Conservation (phyloP, 805 yeast species). For the Maudiozyma serrabonitensis region DNA sequence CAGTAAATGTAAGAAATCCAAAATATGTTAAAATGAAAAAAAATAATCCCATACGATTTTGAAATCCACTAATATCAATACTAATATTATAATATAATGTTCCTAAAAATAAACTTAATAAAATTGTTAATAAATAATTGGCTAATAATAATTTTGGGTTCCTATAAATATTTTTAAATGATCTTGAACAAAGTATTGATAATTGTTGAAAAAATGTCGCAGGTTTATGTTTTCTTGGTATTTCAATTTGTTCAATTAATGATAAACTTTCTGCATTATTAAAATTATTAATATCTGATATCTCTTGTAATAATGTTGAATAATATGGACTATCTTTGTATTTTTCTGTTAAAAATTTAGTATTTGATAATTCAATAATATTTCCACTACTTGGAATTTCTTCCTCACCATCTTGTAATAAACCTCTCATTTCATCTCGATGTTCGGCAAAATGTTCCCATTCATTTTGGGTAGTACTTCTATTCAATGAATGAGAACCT, state of each 20-base stretch:
- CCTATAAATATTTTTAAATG: conserved; percentile 86
- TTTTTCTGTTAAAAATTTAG: conserved; percentile 19
- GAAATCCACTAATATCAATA: conserved; percentile 92
- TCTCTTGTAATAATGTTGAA: conserved; percentile 26
- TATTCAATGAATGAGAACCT: background rate
- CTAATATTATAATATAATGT: conserved; percentile 70
- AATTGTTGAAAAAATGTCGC: conserved; percentile 62
- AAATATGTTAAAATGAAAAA: conserved; percentile 84
- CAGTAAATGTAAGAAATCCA: conserved; percentile 90
- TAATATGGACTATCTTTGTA: conserved; percentile 28
- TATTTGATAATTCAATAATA: conserved; percentile 7
- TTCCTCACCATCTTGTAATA: conserved; percentile 13
- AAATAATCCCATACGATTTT: conserved; percentile 86
- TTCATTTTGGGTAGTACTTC: conserved; percentile 56
- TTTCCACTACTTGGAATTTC: conserved; percentile 4
- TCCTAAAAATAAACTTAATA: conserved; percentile 80
- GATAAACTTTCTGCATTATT: background rate
- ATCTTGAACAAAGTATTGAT: conserved; percentile 67
- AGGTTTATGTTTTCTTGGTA: conserved; percentile 8
- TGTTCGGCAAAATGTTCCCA: conserved; percentile 84
- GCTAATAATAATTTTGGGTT: conserved; percentile 83
- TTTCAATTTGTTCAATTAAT: conserved; percentile 6
- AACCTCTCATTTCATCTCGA: conserved; percentile 50
- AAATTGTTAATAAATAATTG: conserved; percentile 67
- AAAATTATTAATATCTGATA: conserved; percentile 10